Evolutionary conservation across 2,329 filamentous ascomycete genomes (phyloP).

Genomic region (Bertia moriformis): DNA sequence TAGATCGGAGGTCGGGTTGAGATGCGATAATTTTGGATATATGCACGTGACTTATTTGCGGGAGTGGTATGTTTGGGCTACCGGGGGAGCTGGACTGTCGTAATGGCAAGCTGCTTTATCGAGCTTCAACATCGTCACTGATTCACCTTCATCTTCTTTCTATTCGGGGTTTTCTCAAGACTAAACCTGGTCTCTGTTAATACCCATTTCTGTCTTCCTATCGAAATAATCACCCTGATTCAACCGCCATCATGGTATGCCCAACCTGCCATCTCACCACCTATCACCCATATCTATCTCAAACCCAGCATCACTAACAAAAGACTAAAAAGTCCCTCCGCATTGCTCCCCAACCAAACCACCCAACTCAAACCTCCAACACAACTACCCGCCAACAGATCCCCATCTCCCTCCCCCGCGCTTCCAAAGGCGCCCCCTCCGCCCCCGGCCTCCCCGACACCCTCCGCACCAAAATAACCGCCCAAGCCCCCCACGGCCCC

Average conservation of each 20-base stretch:
- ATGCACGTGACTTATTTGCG: not conserved
- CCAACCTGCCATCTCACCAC: too few species aligned
- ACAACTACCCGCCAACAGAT: not conserved
- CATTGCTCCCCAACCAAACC: conserved; percentile 37
- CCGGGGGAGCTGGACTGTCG: conserved; percentile 1
- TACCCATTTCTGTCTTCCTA: not conserved
- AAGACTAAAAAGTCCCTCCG: conserved; percentile 36
- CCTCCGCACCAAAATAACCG: conserved; percentile 29
- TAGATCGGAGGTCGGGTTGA: not conserved
- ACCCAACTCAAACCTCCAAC: conserved; percentile 29
- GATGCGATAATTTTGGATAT: not conserved
- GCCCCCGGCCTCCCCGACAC: conserved; percentile 54
- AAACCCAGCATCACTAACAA: not conserved
- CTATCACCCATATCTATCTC: too few species aligned
- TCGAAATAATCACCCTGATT: not conserved
- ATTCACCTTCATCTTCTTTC: too few species aligned
- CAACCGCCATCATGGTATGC: not conserved
- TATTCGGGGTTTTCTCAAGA: too few species aligned
- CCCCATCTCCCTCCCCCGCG: conserved; percentile 24
- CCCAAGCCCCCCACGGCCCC: not conserved
- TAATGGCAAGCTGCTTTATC: not conserved
- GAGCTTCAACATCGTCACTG: too few species aligned
- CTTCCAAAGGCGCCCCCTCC: conserved; percentile 43
- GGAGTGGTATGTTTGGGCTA: not conserved
- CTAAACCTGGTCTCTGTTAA: too few species aligned